Percentiles rank a stretch among this genome's conserved stretches.
Conservation (phyloP, 208 protist species). For the Endotrypanum monterogeii region DNA sequence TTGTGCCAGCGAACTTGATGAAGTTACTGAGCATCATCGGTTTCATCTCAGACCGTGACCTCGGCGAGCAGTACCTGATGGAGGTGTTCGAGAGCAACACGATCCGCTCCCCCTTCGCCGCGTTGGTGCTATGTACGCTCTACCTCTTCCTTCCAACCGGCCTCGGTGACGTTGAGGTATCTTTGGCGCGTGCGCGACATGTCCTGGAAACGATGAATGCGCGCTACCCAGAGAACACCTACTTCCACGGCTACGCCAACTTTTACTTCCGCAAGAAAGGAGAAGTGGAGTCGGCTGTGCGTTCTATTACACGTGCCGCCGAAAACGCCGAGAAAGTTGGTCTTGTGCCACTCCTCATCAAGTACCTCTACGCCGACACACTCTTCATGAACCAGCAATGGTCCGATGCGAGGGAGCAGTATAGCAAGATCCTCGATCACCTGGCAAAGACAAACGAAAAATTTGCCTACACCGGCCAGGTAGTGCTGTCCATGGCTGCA, state of each 20-base stretch:
- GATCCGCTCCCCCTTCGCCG: conserved; percentile 86
- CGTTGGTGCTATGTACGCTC: conserved; percentile 84
- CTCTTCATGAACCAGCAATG: conserved; percentile 92
- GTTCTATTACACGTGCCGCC: conserved; percentile 68
- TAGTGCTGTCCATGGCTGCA: conserved; percentile 80
- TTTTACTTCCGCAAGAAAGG: conserved; percentile 91
- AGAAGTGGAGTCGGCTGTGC: conserved; percentile 71
- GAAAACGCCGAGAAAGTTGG: conserved; percentile 76
- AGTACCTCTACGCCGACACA: conserved; percentile 89
- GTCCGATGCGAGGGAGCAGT: conserved; percentile 63
- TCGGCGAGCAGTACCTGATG: conserved; percentile 91
- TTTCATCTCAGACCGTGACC: conserved; percentile 89
- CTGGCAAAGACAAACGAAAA: conserved; percentile 70
- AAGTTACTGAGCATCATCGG: conserved; percentile 90
- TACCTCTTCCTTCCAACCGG: conserved; percentile 92
- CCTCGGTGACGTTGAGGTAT: conserved; percentile 75
- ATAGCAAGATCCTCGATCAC: conserved; percentile 66
- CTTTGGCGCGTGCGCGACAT: conserved; percentile 71
- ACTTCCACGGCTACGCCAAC: conserved; percentile 92
- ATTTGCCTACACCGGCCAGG: conserved; percentile 90
- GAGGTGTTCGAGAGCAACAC: conserved; percentile 90
- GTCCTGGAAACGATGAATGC: conserved; percentile 84
- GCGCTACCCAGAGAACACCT: conserved; percentile 87
- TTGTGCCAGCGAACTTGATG: conserved; percentile 89
- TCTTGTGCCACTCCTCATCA: conserved; percentile 78